Percentiles rank a stretch among this genome's conserved stretches.
Conservation (phyloP, 2,329 filamentous ascomycete species). For the Penicillium griseofulvum region DNA sequence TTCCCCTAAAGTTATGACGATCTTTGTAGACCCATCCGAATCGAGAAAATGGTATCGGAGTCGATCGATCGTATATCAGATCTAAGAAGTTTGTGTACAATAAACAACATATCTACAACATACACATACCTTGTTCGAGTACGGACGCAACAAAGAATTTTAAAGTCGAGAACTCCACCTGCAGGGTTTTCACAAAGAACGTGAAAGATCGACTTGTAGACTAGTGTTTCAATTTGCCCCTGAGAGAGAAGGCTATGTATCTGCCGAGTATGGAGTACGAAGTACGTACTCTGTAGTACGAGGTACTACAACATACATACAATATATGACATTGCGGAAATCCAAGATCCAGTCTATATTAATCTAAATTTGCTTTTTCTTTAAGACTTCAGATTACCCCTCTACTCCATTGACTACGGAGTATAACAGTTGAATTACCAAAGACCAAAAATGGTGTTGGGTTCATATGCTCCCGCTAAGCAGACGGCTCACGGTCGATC, state of each 20-base stretch:
- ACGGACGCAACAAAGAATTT: too few relatives aligned
- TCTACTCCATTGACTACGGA: background rate
- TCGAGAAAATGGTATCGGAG: background rate
- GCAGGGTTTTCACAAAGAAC: background rate
- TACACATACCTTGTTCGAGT: too few relatives aligned
- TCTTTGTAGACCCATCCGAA: slow-evolving; percentile 11
- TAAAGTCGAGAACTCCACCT: background rate
- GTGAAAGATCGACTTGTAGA: background rate
- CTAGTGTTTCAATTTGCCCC: slow-evolving; percentile 16
- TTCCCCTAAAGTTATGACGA: slow-evolving; percentile 8
- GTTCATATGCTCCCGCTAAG: slow-evolving; percentile 17
- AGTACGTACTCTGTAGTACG: background rate
- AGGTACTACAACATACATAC: too few relatives aligned
- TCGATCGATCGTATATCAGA: slow-evolving; percentile 23
- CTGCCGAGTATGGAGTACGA: background rate
- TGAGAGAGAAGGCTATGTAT: background rate
- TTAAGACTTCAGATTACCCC: background rate
- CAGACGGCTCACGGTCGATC: slow-evolving; percentile 21
- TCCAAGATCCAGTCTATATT: background rate
- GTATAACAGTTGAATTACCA: background rate
- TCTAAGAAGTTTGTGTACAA: slow-evolving; percentile 1
- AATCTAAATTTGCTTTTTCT: background rate
- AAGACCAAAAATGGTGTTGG: slow-evolving; percentile 10
- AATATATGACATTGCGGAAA: background rate
- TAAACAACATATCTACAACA: too few relatives aligned